phyloP scores from a whole-genome alignment of 805 yeast species.

The Cyberlindnera euphorbiiphila region DNA sequence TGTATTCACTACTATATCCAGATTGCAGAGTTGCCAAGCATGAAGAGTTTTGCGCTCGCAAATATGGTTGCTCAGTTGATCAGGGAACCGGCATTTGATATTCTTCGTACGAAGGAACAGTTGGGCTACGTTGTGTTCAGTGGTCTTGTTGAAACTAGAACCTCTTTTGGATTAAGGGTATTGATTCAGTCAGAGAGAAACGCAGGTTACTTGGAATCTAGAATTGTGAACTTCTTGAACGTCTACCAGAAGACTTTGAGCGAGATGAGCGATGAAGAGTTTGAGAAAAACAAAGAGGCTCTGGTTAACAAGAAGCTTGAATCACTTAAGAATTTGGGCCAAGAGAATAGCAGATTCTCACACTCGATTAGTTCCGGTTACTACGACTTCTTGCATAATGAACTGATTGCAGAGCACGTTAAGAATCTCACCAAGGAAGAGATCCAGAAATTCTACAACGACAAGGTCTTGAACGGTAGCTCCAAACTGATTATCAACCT shows the following conservation, averaged over 20 bases:
- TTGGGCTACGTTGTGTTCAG: slow-evolving; percentile 92
- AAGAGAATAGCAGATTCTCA: slow-evolving; percentile 69
- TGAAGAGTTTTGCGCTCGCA: slow-evolving; percentile 44
- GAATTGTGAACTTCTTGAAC: slow-evolving; percentile 67
- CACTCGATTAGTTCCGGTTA: slow-evolving; percentile 67
- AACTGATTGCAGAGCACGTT: slow-evolving; percentile 53
- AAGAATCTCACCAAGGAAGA: slow-evolving; percentile 52
- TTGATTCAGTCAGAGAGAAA: slow-evolving; percentile 82
- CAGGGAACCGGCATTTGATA: slow-evolving; percentile 86
- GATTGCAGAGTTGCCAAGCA: slow-evolving; percentile 49
- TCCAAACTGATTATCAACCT: slow-evolving; percentile 57
- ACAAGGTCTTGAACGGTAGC: slow-evolving; percentile 36
- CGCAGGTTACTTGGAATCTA: slow-evolving; percentile 65
- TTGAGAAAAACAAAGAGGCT: slow-evolving; percentile 64
- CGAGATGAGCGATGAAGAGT: slow-evolving; percentile 59
- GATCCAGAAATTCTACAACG: slow-evolving; percentile 49
- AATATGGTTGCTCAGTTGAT: slow-evolving; percentile 69
- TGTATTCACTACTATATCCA: slow-evolving; percentile 79
- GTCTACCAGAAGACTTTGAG: slow-evolving; percentile 42
- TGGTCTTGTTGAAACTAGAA: slow-evolving; percentile 62
- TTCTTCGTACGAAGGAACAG: slow-evolving; percentile 90
- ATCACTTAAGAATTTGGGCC: slow-evolving; percentile 71
- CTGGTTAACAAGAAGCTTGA: slow-evolving; percentile 61
- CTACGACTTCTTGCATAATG: slow-evolving; percentile 66
- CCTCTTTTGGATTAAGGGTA: slow-evolving; percentile 68